Base-by-base conservation (phyloP, 495 filamentous ascomycete genomes). In the Lophiostoma macrostomum region DNA sequence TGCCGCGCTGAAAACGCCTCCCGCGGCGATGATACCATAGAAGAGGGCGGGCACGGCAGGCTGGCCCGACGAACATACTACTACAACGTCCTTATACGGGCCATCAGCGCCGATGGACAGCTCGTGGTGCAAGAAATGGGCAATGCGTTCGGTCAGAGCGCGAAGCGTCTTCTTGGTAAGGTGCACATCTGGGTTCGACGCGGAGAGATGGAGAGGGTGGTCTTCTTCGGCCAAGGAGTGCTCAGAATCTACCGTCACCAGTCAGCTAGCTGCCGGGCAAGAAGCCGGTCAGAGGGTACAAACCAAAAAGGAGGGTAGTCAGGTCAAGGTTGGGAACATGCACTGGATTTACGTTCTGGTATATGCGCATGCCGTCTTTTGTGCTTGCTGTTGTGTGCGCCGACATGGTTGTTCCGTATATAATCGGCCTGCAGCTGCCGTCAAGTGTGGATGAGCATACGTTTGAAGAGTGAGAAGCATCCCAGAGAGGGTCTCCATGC, bases 31-130 rank as follows among this genome's bases (percentile, higher is more conserved):
- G 22, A 74, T 66, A 5, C 71, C 70, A 47, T 73, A 77, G 58
- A 80, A 77, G 20, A 76, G 27, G 22, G 69, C 61, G 0, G 75
- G 68, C 5, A 76, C 66, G 4, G 74, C 65, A 13, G 66, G 71
- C 57, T 80, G 73, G 0, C 77, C 77, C 3, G 71, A 69, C n/a
- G 73, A 71, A 18, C 77, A 73, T 39, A 70, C 69, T 12, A 77
- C 65, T 11, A 79, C 72, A 28, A 78, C 73, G 58, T 82, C 78
- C 45, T 75, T 72, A 28, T 71, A 67, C 0, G 71, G 67, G 5
- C 76, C 76, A 20, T 67, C 37, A 16, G 59, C 30, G n/a, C 77
- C 77, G 44, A 80, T 65, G 36, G 71, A 74, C 41, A 74, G 80
- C 19, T 63, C 59, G 35, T 72, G 35, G 36, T 76, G 73, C 8